These are phyloP conservation scores for Kingdonia uniflora DNA, from an alignment of 164 flowering plant species.

Conservation along the genomic window DNA sequence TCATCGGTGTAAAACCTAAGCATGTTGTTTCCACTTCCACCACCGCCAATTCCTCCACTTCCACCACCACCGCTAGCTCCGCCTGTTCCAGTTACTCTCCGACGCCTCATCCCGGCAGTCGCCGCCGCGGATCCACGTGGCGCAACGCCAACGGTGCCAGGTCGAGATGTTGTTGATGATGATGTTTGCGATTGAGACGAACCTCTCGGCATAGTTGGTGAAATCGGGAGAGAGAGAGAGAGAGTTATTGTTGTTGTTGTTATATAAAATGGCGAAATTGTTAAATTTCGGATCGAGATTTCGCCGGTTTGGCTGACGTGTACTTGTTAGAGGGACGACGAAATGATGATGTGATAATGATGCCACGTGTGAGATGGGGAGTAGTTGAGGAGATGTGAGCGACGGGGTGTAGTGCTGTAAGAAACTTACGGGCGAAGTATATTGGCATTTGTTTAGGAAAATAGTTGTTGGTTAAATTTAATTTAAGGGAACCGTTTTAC, in stretches of 20 bases:
- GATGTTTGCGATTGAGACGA: conserved; percentile 63
- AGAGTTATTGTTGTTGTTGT: background rate
- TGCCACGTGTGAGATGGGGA: no score
- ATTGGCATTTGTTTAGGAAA: no score
- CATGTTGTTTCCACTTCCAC: conserved; percentile 50
- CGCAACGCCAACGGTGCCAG: conserved; percentile 35
- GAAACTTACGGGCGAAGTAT: no score
- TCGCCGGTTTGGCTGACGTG: no score
- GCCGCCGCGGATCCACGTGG: conserved; percentile 79
- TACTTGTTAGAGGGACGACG: no score
- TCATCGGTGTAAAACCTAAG: conserved; percentile 88
- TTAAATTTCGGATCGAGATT: no score
- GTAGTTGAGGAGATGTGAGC: no score
- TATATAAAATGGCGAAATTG: no score
- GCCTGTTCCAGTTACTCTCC: conserved; percentile 22
- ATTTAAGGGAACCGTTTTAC: no score
- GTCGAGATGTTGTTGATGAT: conserved; percentile 39
- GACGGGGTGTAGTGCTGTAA: no score
- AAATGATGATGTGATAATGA: no score
- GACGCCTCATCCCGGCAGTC: conserved; percentile 61
- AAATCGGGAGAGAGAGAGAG: background rate
- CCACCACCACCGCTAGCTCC: conserved; percentile 16
- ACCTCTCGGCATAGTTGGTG: conserved; percentile 46
- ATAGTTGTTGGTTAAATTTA: no score
- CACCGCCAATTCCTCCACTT: conserved; percentile 21